Base-by-base conservation (phyloP, 768 basidiomycete genomes). In the Pleurotus ostreatus region DNA sequence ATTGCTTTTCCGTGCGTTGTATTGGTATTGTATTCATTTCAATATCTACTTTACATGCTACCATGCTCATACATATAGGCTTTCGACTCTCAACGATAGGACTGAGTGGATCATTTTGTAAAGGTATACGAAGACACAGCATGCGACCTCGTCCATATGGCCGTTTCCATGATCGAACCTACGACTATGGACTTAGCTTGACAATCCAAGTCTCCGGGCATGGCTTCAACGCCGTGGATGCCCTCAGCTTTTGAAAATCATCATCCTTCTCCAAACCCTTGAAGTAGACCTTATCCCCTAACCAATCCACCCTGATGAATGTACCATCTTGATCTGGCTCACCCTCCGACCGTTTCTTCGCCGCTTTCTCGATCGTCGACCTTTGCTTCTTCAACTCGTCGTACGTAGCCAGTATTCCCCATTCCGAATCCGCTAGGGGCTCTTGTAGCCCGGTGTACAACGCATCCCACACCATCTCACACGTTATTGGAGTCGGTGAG, bases 351-450 rank as follows among this genome's bases (percentile, higher is more conserved):
- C 86, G 71, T 57, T 74, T 77, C 68, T 78, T 82, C 52, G 75
- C 77, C 2, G 83, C 77, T 49, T 70, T 76, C 62, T 82, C 77
- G 13, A 85, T 74, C 16, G 60, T 59, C 59, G 78, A 78, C 53
- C 66, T 71, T 57, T 63, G 65, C 56, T 74, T 73, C 66, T 74
- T 75, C 45, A 82, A 77, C 23, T 55, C 63, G 4, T 76, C 63
- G 15, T 41, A 16, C 51, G 23, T 39, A 39, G 51, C 20, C 20
- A 52, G 4, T 5, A 52, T 52, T 38, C 51, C 51, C 86, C 87
- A 89, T 62, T 89, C 88, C 3, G 85, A 85, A 57, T 88, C 85
- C 1, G 59, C 75, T 16, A 89, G 71, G 5, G 74, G 76, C 47
- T 79, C 70, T 49, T 86, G 81, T 23, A 89, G 69, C 46, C 63